Evolutionary conservation across 1,284 basidiomycete species (phyloP), one percentile per base, ranked within the genome.

Genomic region (Schizophyllum commune): DNA sequence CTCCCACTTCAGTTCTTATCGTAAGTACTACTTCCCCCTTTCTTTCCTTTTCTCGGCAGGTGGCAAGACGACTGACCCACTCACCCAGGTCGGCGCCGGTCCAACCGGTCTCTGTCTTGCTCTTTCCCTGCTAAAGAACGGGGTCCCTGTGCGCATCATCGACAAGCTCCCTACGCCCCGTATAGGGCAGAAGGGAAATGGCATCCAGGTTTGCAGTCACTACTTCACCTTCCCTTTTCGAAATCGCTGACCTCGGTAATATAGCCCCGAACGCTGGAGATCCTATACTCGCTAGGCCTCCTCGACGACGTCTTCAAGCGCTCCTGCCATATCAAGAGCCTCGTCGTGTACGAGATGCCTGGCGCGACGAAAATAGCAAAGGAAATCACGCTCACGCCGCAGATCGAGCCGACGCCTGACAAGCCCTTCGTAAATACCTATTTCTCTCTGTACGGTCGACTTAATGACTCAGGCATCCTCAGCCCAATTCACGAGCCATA

Each of bases 401-500:
- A 34, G 7, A 20, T 60, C 17, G 39, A 56, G 19, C 52, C 39
- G 20, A 56, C 55, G 33, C 61, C 64, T 5, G 58, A 61, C 33
- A 61, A 59, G 27, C 63, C 60, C 4, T 62, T 61, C 22, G 64
- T 66, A 7, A 21, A 62, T 55, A 27, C 27, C 63, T n/a, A 4
- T 22, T 7, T 55, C 11, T 20, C 27, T 51, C 55, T 11, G 21
- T 52, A n/a, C n/a, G n/a, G n/a, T n/a, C n/a, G n/a, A n/a, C n/a
- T n/a, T n/a, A n/a, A n/a, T n/a, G n/a, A 27, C 27, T 27, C 27
- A 27, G 5, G 5, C 5, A 27, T 5, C 5, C 5, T 2, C 27
- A 78, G 75, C 62, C 68, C 13, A 74, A 72, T 52, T 64, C 68
- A 4, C 58, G 72, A 13, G 58, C 71, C 32, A 66, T 80, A 4